phyloP scores from a whole-genome alignment of 495 filamentous ascomycete species.

The Trichoderma parareesei region DNA sequence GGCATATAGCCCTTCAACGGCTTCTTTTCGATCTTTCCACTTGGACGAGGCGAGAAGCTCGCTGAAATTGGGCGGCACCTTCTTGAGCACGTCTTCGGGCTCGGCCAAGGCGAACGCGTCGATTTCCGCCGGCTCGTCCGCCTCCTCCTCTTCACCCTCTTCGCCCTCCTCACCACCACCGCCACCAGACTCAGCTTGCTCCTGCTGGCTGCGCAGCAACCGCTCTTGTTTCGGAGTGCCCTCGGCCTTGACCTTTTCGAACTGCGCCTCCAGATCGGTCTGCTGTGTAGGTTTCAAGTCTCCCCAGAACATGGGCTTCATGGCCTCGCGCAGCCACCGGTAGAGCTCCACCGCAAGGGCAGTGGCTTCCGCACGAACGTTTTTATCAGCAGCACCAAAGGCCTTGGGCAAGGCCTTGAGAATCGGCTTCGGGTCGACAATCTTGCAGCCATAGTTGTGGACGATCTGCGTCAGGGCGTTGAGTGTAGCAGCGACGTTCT shows the following conservation, averaged over 20 bases:
- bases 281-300: constrained; percentile 96
- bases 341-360: constrained; percentile 91
- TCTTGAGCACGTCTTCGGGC: constrained; percentile 79
- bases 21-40: constrained; percentile 98
- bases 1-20: constrained; percentile 71
- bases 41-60: constrained; percentile 83
- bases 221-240: constrained; percentile 82
- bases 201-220: constrained; percentile 82
- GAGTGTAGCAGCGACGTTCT: constrained; percentile 81
- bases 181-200: constrained; percentile 61
- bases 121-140: constrained; percentile 62
- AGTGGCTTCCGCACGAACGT: constrained; percentile 90
- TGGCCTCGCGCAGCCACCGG: constrained; percentile 93
- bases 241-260: constrained; percentile 87
- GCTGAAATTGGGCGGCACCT: constrained; percentile 70
- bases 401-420: constrained; percentile 84
- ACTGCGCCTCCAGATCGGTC: constrained; percentile 85
- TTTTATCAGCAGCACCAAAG: constrained; percentile 97
- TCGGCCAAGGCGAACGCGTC: constrained; percentile 86
- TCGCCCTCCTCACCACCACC: constrained; percentile 49
- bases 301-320: constrained; percentile 96
- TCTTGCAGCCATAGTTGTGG: constrained; percentile 90
- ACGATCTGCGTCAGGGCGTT: constrained; percentile 73
- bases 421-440: constrained; percentile 93
- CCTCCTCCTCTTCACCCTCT: constrained; percentile 50